Evolutionary conservation across 495 filamentous ascomycete species (phyloP).

Genomic region (Penicillium angulare): DNA sequence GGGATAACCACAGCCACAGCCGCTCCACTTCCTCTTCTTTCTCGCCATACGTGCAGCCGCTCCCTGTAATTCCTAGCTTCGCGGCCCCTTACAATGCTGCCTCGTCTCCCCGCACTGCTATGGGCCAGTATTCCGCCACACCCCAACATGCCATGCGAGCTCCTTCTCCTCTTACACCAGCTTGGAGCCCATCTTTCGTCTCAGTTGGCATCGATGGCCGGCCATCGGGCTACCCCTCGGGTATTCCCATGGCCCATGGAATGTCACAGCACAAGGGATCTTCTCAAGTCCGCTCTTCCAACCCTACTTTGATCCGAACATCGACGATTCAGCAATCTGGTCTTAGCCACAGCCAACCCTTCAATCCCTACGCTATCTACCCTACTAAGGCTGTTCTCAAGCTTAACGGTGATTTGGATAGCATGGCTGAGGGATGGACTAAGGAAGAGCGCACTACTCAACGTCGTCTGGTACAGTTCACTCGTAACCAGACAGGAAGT

Average conservation of each 20-base stretch:
- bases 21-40: conserved; percentile 31
- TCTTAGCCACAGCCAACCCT: conserved; percentile 46
- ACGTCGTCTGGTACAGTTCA: conserved; percentile 83
- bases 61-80: conserved; percentile 35
- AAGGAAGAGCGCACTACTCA: conserved; percentile 72
- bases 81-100: conserved; percentile 28
- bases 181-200: conserved; percentile 44
- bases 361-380: conserved; percentile 82
- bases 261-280: conserved; percentile 34
- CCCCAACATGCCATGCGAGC: conserved; percentile 39
- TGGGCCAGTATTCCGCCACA: conserved; percentile 30
- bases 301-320: conserved; percentile 76
- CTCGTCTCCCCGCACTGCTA: conserved; percentile 29
- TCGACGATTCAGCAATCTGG: conserved; percentile 68
- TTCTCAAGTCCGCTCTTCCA: conserved; percentile 46
- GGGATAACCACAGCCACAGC: conserved; percentile 13
- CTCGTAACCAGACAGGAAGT: conserved; percentile 70
- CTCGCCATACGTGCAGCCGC: conserved; percentile 44
- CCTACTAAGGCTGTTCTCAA: conserved; percentile 83
- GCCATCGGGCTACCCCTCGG: conserved; percentile 31
- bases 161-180: conserved; percentile 42
- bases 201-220: conserved; percentile 29
- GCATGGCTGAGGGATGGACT: conserved; percentile 79
- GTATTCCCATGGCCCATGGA: conserved; percentile 29
- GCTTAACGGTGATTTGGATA: conserved; percentile 77